Conservation (phyloP, 495 filamentous ascomycete genomes). For the Aspergillus carlsbadensis region DNA sequence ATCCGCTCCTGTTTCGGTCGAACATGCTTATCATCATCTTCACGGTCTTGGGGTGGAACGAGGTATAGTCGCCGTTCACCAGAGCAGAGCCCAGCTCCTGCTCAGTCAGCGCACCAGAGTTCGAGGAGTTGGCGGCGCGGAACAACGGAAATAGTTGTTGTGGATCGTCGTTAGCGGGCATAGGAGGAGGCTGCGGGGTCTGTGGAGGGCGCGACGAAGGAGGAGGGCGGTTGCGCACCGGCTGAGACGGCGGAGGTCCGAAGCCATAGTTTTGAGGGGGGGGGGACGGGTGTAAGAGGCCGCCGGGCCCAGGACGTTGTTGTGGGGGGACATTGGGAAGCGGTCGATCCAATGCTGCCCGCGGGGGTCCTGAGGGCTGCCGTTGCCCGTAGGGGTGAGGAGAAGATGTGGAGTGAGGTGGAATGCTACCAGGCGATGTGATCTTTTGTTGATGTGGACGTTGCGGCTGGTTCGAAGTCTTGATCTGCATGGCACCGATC, state of each 20-base stretch:
- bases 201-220: constrained; percentile 59
- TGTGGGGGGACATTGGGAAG: constrained; percentile 30
- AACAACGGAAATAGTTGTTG: constrained; percentile 77
- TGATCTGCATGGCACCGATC: constrained; percentile 41
- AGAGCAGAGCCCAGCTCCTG: constrained; percentile 85
- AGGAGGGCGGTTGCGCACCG: constrained; percentile 46
- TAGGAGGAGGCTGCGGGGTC: constrained; percentile 58
- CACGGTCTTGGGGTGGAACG: constrained; percentile 95
- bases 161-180: constrained; percentile 59
- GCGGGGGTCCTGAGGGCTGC: constrained; percentile 26
- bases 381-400: constrained; percentile 27
- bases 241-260: constrained; percentile 51
- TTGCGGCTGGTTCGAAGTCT: constrained; percentile 21
- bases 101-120: constrained; percentile 81
- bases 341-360: constrained; percentile 26
- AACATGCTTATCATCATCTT: constrained; percentile 99
- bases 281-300: constrained; percentile 49
- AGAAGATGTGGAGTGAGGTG: constrained; percentile 32
- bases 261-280: constrained; percentile 61
- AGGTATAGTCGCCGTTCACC: constrained; percentile 92
- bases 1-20: constrained; percentile 79
- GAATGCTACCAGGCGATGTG: constrained; percentile 26
- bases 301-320: constrained; percentile 35
- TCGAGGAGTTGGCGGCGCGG: constrained; percentile 82
- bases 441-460: constrained; percentile 20